Evolutionary conservation across 1,284 basidiomycete species (phyloP), one percentile per base, ranked within the genome.

Genomic region (Gomphus sp.): DNA sequence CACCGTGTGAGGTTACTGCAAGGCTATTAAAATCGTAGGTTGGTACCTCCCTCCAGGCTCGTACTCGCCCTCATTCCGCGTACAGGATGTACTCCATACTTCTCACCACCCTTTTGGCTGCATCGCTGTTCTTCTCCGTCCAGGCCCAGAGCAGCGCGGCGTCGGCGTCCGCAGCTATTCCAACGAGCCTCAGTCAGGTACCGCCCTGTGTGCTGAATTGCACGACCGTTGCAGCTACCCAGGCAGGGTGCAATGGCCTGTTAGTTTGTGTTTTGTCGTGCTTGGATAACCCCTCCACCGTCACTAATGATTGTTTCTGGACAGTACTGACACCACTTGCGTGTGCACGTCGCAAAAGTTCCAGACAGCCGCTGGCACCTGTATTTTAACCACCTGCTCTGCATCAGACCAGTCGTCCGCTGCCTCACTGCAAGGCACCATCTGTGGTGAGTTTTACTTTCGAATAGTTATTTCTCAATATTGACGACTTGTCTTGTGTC

Each of bases 291-390:
- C 33, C 12, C 25, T 12, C 28, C 9, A 16, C 4, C 12, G 25
- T 28, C 28, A 28, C 28, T 28, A 28, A 28, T 28, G 28, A 28
- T 28, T 28, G 28, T 28, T 28, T 28, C 28, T 28, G 4, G 4
- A 28, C 4, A 66, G 65, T 62, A 47, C 65, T 63, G 60, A 70
- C 62, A 41, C 67, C 47, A 37, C 66, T 62, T 68, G 69, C 61
- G 62, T 73, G 60, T 73, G 71, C 61, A 62, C 65, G 12, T 65
- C 63, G 22, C 52, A 62, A 3, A 49, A 59, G 6, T 71, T 71
- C 70, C 66, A 69, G 62, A 64, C 61, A 41, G 59, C 57, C 25
- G 67, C 68, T 25, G 59, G 56, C 1, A 49, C 65, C 5, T 72
- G 71, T 64, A 62, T 65, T 18, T 57, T 54, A 37, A 64, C 63